phyloP scores from a whole-genome alignment of 768 basidiomycete genomes.

The Phanerochaete carnosa region DNA sequence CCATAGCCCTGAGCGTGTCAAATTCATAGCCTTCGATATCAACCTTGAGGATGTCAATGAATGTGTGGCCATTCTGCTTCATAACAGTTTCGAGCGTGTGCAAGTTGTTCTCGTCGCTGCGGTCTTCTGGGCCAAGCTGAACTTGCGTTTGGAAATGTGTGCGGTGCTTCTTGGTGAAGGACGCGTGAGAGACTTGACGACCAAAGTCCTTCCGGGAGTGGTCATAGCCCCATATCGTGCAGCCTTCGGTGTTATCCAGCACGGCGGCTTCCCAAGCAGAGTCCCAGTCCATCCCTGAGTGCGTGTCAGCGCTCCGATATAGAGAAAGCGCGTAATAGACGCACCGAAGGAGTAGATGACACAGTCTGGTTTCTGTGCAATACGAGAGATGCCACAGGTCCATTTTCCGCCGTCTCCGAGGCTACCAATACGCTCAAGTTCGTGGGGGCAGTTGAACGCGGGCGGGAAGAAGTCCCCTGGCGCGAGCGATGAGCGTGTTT shows the following conservation, averaged over 20 bases:
- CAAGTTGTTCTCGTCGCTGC: constrained; percentile 43
- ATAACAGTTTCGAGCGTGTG: constrained; percentile 64
- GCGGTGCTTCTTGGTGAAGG: constrained; percentile 12
- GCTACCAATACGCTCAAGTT: constrained; percentile 42
- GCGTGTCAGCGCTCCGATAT: no score
- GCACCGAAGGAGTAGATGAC: constrained; percentile 49
- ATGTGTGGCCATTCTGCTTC: constrained; percentile 61
- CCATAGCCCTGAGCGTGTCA: constrained; percentile 46
- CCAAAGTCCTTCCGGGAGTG: constrained; percentile 31
- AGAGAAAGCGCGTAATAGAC: no score
- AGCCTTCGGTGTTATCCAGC: constrained; percentile 38
- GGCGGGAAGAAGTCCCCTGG: constrained; percentile 61
- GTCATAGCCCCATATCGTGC: constrained; percentile 41
- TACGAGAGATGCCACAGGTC: constrained; percentile 45
- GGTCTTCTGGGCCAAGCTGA: constrained; percentile 34
- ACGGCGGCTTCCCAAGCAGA: constrained; percentile 51
- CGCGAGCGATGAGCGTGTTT: neutral
- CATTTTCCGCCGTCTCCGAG: constrained; percentile 56
- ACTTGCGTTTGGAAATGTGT: constrained; percentile 23
- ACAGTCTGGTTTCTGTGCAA: constrained; percentile 42
- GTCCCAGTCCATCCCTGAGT: constrained; percentile 42
- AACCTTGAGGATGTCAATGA: constrained; percentile 70
- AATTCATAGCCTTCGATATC: constrained; percentile 73
- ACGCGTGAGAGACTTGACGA: constrained; percentile 12
- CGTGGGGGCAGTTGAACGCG: constrained; percentile 48